These are phyloP conservation scores for Auriculariales sp. DNA, from an alignment of 768 basidiomycete genomes.

Conservation along the genomic window DNA sequence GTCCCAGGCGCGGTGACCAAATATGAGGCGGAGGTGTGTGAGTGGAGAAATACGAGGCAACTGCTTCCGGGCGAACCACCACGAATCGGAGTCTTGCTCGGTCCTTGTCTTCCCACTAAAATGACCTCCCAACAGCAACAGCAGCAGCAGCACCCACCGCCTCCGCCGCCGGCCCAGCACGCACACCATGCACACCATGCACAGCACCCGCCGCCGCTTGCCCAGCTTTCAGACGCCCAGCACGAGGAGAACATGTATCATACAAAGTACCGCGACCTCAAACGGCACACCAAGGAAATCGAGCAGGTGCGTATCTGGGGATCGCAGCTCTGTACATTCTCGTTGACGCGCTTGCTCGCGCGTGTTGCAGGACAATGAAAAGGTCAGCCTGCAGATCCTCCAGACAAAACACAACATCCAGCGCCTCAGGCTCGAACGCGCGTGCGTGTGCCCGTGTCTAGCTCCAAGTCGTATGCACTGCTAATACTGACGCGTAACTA, in stretches of 20 bases:
- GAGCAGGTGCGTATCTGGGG: slow-evolving; percentile 42
- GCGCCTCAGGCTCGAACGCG: slow-evolving; percentile 76
- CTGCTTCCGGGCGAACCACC: neutral
- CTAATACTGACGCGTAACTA: slow-evolving; percentile 9
- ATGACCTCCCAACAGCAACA: no score
- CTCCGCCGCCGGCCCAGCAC: slow-evolving; percentile 17
- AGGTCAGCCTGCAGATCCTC: slow-evolving; percentile 66
- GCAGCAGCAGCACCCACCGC: slow-evolving; percentile 17
- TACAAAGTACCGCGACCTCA: slow-evolving; percentile 77
- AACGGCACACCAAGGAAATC: slow-evolving; percentile 77
- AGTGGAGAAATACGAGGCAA: slow-evolving; percentile 14
- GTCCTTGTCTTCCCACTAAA: no score
- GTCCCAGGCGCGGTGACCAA: no score
- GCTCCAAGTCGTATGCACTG: neutral
- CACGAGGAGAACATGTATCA: slow-evolving; percentile 80
- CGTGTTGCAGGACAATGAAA: slow-evolving; percentile 65
- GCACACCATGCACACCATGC: slow-evolving; percentile 20
- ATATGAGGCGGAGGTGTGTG: no score
- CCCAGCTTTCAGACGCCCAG: slow-evolving; percentile 67
- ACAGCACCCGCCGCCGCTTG: slow-evolving; percentile 35
- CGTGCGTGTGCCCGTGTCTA: slow-evolving; percentile 38
- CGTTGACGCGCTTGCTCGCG: slow-evolving; percentile 5
- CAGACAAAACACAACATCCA: slow-evolving; percentile 72
- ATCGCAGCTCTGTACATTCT: neutral
- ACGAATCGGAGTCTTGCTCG: no score